Evolutionary conservation across 768 basidiomycete genomes (phyloP), one percentile per base, ranked within the genome.

Genomic region (Tricholoma saponaceum): DNA sequence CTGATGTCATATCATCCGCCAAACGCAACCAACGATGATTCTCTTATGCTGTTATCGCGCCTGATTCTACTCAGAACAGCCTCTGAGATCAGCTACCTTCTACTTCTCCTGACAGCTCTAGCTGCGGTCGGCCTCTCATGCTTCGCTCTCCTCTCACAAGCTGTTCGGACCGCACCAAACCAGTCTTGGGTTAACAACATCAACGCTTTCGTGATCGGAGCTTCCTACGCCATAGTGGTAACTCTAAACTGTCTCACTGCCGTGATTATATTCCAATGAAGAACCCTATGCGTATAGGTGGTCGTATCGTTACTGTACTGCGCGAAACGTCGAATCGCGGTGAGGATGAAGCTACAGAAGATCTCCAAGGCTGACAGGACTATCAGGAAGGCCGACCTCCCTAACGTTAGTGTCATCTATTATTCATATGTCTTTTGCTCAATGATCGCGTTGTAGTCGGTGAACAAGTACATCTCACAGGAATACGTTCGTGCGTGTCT

Each of bases 401-500:
- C 89, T 39, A 77, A 83, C 65, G 90, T 85, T 44, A 59, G 77
- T 66, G 3, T 18, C 16, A 4, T 32, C 16, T 35, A 58, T 54
- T 20, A 2, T 22, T 46, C 30, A 14, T 8, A 23, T 16, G 12
- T 46, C 3, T 37, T 26, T 2, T 25, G 20, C 18, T 55, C 25
- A 37, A 46, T 33, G 30, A 16, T 33, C 58, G 46, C 50, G 44
- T 50, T 63, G 28, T 37, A 92, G 89, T 68, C 77, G 5, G 86
- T 91, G 18, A 81, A 84, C 62, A 76, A 80, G 55, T 88, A 86
- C 62, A 81, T 92, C 57, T 75, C 79, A 52, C 86, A 87, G 66
- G 90, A 93, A 66, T 90, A 86, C 68, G 78, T 84, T n/a, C 86
- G 90, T 23, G 75, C 84, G 18, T 90, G 87, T 69, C 73, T 90